Percentiles rank a stretch among this genome's conserved stretches.
These are phyloP conservation scores for Pleurotus tuoliensis DNA, from an alignment of 768 basidiomycete genomes.

Conservation along the genomic window DNA sequence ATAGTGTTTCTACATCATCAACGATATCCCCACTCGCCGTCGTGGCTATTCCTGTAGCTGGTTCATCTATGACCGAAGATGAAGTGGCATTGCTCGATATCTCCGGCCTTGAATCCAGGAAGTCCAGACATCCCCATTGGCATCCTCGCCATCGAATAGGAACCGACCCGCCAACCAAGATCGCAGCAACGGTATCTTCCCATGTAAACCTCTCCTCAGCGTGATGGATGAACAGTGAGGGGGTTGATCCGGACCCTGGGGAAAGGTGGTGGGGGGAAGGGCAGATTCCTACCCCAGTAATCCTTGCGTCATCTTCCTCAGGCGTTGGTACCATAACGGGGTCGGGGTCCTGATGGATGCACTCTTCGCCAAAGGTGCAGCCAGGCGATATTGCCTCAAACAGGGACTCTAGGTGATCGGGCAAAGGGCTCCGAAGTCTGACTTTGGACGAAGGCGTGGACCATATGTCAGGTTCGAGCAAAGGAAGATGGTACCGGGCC, in stretches of 20 bases:
- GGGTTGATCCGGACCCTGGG: constrained; percentile 12
- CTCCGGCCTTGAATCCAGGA: constrained; percentile 34
- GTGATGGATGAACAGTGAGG: constrained; percentile 46
- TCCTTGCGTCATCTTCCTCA: constrained; percentile 16
- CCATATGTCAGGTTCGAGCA: constrained; percentile 19
- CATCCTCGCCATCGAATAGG: constrained; percentile 72
- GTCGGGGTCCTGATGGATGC: neutral
- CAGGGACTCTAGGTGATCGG: constrained; percentile 23
- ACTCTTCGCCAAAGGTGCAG: constrained; percentile 25
- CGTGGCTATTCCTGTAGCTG: too few species aligned
- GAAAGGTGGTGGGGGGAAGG: constrained; percentile 39
- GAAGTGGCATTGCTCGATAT: neutral
- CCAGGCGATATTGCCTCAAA: constrained; percentile 36
- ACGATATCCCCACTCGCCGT: neutral
- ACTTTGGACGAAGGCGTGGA: neutral
- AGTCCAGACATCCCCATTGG: constrained; percentile 55
- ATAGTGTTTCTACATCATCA: neutral
- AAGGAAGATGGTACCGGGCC: constrained; percentile 29
- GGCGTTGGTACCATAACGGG: neutral
- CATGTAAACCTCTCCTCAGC: constrained; percentile 65
- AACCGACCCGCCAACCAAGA: constrained; percentile 47
- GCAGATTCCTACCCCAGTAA: constrained; percentile 41
- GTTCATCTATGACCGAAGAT: too few species aligned
- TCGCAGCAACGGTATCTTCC: constrained; percentile 52
- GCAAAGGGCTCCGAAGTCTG: constrained; percentile 11